phyloP scores from a whole-genome alignment of 169 alveolate genomes.

The Eimeria tenella region DNA sequence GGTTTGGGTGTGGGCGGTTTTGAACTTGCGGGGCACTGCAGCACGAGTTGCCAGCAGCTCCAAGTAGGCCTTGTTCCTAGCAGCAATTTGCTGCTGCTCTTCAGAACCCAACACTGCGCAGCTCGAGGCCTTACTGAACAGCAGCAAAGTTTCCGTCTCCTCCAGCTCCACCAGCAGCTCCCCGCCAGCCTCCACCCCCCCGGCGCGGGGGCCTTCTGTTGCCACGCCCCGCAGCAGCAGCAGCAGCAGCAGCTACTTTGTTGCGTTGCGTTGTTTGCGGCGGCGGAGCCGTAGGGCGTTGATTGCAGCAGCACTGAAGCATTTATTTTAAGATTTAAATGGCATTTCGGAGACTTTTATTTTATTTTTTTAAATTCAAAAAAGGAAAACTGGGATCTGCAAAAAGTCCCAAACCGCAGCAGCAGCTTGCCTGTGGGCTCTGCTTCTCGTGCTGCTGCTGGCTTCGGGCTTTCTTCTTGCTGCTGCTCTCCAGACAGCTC shows the following conservation, averaged over 20 bases:
- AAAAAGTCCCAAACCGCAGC: too few species aligned
- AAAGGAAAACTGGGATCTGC: neutral
- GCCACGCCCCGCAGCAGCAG: neutral
- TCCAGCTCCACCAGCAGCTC: neutral
- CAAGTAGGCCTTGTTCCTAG: neutral
- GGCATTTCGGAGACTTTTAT: neutral
- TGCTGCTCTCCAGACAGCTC: conserved; percentile 35
- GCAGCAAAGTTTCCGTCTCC: neutral
- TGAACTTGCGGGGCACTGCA: neutral
- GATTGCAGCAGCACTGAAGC: too few species aligned
- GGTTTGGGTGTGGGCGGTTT: neutral
- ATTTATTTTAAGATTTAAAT: too few species aligned
- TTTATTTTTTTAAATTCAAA: neutral
- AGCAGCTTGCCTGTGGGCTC: too few species aligned
- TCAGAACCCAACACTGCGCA: neutral
- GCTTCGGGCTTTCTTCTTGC: neutral
- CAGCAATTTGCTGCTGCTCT: neutral
- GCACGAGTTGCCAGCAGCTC: neutral
- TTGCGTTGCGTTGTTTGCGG: too few species aligned
- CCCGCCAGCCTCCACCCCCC: neutral
- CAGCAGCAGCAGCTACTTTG: neutral
- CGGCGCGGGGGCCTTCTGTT: neutral
- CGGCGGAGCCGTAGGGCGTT: too few species aligned
- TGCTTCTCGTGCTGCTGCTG: neutral
- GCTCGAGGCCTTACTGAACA: neutral